Evolutionary conservation across 2,329 filamentous ascomycete species (phyloP), one percentile per base, ranked within the genome.

Genomic region (Sporothrix luriei): DNA sequence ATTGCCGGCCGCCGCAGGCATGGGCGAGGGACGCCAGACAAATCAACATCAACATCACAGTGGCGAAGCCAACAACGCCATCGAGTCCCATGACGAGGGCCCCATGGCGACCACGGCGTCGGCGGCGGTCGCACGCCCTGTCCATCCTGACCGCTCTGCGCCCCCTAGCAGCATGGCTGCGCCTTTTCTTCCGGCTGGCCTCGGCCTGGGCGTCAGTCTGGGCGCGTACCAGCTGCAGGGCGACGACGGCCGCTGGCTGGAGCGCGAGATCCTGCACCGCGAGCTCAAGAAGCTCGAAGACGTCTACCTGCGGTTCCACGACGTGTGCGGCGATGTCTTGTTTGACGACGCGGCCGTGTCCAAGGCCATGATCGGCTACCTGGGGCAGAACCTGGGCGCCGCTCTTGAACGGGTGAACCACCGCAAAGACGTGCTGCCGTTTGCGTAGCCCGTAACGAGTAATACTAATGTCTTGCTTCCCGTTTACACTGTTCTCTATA

Each of bases 221-320:
- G 82, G 82, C 4, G 79, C 78, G 4, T 84, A 83, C 73, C 80
- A 80, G n/a, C 75, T 83, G 26, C 79, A 80, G 38, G 77, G 79
- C n/a, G 82, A 84, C 68, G 81, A 84, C 70, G 79, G 80, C 13
- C 76, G 80, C 55, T 82, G 82, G 80, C 72, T 84, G 10, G 81
- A 84, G 75, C 79, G 83, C 29, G 81, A 84, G 73, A 81, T 84
- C 11, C 75, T 85, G 26, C 76, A 79, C n/a, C 75, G 81, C n/a
- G 83, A 85, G 73, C 76, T 85, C 33, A 76, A 78, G 49, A 83
- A 82, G 74, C 77, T 85, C 46, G 79, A 84, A 69, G 80, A 82
- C 54, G 78, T 84, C 11, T 82, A 84, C 70, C 73, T 77, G 3
- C 79, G 78, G 43, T 84, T 84, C 73, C 77, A 79, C 29, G 81